Evolutionary conservation across 805 yeast species (phyloP), one percentile per base, ranked within the genome.

Genomic region (Babjeviella inositovora): DNA sequence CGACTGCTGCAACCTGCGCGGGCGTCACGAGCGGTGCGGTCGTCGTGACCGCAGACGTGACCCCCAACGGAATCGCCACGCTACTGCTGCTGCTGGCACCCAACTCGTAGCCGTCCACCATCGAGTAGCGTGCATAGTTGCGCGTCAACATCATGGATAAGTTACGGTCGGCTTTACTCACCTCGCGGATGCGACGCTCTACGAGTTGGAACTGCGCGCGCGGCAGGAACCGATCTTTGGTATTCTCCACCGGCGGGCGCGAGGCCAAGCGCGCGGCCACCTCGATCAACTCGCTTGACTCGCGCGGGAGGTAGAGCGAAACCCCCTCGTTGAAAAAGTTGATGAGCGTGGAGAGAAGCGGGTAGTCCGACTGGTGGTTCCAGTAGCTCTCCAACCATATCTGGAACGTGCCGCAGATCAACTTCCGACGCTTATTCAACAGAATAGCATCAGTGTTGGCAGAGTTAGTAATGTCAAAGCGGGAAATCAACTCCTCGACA

Each of bases 361-460:
- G 47, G 30, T 62, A 64, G 42, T 84, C 93, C 5, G 46, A 25
- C 20, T 60, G 56, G 22, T 63, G 66, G 31, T 71, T 67, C 95
- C 95, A 87, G 41, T 76, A 84, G 24, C 90, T 73, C 44, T 82
- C 93, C 44, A 87, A 50, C 98, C 98, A 87, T 17, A 67, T 53
- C 41, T 70, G 77, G 39, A 84, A 66, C 43, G 75, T 57, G 32
- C 64, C 67, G 33, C 74, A 68, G 18, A 82, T 70, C 22, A 75
- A 47, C 30, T 69, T 66, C 38, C 87, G 53, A 41, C 90, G 60
- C 31, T 60, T 70, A 35, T 63, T 69, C 18, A 67, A 32, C 32
- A 36, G 43, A 7, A 52, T 39, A 22, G 25, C 27, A 4, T 28
- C 26, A 4, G 21, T 20, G 3, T 18, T 23, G 11, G 23, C 29